These are phyloP conservation scores for Bremia lactucae DNA, from an alignment of 352 stramenopile species.

Conservation along the genomic window DNA sequence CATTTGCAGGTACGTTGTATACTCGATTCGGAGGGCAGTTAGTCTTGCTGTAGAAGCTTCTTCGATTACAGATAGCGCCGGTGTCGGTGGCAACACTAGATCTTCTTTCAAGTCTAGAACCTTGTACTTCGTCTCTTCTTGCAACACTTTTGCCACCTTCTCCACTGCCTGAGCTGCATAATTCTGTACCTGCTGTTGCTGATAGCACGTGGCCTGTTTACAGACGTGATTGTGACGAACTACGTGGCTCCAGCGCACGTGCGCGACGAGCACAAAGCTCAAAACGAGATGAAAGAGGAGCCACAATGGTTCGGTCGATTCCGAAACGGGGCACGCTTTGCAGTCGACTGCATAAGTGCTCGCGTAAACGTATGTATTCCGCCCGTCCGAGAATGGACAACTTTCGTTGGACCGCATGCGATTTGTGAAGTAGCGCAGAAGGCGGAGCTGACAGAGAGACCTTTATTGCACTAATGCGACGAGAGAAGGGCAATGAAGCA, in stretches of 20 bases:
- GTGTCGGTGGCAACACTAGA: conserved; percentile 5
- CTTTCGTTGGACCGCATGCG: conserved; percentile 12
- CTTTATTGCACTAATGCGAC: conserved; percentile 6
- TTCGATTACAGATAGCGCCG: conserved; percentile 2
- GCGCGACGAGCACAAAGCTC: conserved; percentile 32
- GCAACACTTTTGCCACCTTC: background rate
- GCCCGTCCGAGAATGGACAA: no score
- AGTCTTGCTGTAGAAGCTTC: conserved; percentile 7
- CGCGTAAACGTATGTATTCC: conserved; percentile 15
- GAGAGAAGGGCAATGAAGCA: conserved; percentile 6
- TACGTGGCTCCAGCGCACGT: conserved; percentile 31
- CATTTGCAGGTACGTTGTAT: conserved; percentile 63
- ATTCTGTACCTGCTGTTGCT: conserved; percentile 5
- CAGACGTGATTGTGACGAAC: conserved; percentile 19
- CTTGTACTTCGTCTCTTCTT: background rate
- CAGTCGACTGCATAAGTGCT: conserved; percentile 12
- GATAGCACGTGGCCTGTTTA: conserved; percentile 12
- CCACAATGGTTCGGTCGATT: conserved; percentile 12
- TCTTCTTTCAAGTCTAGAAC: conserved; percentile 5
- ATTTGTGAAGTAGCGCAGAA: conserved; percentile 11
- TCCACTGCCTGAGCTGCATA: conserved; percentile 1
- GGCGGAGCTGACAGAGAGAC: background rate
- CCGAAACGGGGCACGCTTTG: conserved; percentile 3
- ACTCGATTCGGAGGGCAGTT: conserved; percentile 13
- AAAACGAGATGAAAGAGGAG: conserved; percentile 28